These are phyloP conservation scores for Globisporangium parvum DNA, from an alignment of 352 stramenopile species.

Conservation along the genomic window DNA sequence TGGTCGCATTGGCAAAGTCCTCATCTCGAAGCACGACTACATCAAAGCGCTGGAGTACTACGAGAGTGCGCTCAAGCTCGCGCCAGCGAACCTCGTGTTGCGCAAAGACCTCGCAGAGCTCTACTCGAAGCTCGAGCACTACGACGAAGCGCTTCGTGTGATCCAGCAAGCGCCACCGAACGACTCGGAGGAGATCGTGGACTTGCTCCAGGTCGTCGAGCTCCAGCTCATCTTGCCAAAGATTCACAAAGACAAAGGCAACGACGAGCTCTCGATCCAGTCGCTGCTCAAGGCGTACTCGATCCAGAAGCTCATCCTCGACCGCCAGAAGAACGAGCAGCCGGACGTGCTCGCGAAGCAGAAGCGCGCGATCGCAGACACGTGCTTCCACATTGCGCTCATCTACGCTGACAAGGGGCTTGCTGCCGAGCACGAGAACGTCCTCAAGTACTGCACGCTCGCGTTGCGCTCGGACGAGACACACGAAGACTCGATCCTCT, in stretches of 20 bases:
- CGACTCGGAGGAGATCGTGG: conserved; percentile 64
- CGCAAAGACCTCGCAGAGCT: conserved; percentile 88
- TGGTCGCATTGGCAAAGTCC: conserved; percentile 83
- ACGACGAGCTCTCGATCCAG: conserved; percentile 71
- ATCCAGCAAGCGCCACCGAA: conserved; percentile 62
- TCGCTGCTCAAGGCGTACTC: conserved; percentile 72
- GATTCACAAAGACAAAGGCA: conserved; percentile 69
- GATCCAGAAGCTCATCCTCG: conserved; percentile 84
- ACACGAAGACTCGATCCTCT: conserved; percentile 83
- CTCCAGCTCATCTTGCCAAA: conserved; percentile 73
- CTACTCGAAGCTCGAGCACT: conserved; percentile 84
- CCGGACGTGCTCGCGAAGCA: conserved; percentile 74
- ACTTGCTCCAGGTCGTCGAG: conserved; percentile 61
- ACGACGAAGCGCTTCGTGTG: conserved; percentile 75
- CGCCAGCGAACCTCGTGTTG: conserved; percentile 68
- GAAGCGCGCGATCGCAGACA: conserved; percentile 68
- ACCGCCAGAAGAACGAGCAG: conserved; percentile 73
- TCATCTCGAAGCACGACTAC: conserved; percentile 93
- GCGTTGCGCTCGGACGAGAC: conserved; percentile 68
- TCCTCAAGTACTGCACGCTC: conserved; percentile 78
- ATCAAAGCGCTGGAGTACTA: conserved; percentile 92
- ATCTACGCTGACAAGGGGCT: conserved; percentile 44
- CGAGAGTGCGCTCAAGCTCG: conserved; percentile 80
- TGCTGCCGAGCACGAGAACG: conserved; percentile 39
- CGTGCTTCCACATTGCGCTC: conserved; percentile 76